These are phyloP conservation scores for Cenococcum geophilum DNA, from an alignment of 495 filamentous ascomycete genomes.

Conservation along the genomic window DNA sequence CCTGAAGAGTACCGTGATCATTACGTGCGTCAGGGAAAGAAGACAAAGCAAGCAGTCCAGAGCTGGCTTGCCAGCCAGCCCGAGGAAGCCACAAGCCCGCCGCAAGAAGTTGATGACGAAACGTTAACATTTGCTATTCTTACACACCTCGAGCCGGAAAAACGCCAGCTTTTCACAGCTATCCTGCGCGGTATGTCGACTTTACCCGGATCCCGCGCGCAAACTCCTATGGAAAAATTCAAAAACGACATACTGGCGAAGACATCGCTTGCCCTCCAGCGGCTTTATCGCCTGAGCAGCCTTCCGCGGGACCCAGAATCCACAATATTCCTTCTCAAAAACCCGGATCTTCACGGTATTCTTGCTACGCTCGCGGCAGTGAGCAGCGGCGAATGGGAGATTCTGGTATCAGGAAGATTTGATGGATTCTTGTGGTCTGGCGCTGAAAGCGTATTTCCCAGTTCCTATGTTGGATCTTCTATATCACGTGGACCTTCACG, in stretches of 20 bases:
- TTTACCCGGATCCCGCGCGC: slow-evolving; percentile 48
- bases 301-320: slow-evolving; percentile 77
- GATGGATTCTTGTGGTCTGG: slow-evolving; percentile 96
- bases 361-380: slow-evolving; percentile 83
- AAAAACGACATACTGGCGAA: slow-evolving; percentile 64
- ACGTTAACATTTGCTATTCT: slow-evolving; percentile 88
- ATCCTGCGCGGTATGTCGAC: slow-evolving; percentile 62
- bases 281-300: slow-evolving; percentile 68
- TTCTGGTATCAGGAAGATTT: slow-evolving; percentile 90
- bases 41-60: slow-evolving; percentile 77
- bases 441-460: slow-evolving; percentile 56
- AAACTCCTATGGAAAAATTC: slow-evolving; percentile 47
- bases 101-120: slow-evolving; percentile 84
- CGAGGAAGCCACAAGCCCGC: slow-evolving; percentile 62
- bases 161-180: slow-evolving; percentile 70
- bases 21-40: slow-evolving; percentile 79
- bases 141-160: slow-evolving; percentile 71
- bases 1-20: slow-evolving; percentile 85
- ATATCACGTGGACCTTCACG: slow-evolving; percentile 49
- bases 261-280: slow-evolving; percentile 69
- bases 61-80: slow-evolving; percentile 77
- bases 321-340: slow-evolving; percentile 81
- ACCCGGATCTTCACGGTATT: slow-evolving; percentile 74
- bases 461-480: slow-evolving; percentile 32
- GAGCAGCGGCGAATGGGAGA: slow-evolving; percentile 87